phyloP scores from a whole-genome alignment of 108 stramenopile genomes.

The Conticribra weissflogii region DNA sequence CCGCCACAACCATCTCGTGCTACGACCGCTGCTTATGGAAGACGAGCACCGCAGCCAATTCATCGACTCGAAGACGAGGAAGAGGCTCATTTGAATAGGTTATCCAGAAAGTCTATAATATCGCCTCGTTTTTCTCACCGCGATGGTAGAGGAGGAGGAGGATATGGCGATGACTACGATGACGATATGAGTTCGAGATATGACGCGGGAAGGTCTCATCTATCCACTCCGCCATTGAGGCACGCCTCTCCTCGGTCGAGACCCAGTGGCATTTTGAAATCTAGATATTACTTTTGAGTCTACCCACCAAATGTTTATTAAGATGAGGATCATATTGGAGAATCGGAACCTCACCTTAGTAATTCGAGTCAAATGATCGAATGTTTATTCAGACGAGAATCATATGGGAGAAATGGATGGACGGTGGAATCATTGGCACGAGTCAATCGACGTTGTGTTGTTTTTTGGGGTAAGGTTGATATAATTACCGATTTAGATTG shows the following conservation, averaged over 20 bases:
- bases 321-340: too few relatives aligned
- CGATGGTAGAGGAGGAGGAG: constrained; percentile 1
- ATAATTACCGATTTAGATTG: too few relatives aligned
- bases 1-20: not conserved
- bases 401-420: too few relatives aligned
- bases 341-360: too few relatives aligned
- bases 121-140: not conserved
- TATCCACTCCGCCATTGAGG: not conserved
- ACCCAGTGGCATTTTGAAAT: constrained; percentile 11
- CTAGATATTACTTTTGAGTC: constrained; percentile 3
- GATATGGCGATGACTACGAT: not conserved
- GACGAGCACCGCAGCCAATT: not conserved
- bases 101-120: not conserved
- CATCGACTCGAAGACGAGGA: constrained; percentile 2
- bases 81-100: not conserved
- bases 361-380: too few relatives aligned
- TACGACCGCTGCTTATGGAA: not conserved
- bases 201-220: not conserved
- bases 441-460: too few relatives aligned
- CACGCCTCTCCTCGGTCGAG: not conserved
- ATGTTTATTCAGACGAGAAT: too few relatives aligned
- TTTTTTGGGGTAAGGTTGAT: too few relatives aligned
- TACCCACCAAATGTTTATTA: not conserved
- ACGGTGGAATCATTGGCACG: too few relatives aligned
- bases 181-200: constrained; percentile 8